Evolutionary conservation across 176 grass and related monocot genomes (phyloP).

Genomic region (Bonia amplexicaulis): DNA sequence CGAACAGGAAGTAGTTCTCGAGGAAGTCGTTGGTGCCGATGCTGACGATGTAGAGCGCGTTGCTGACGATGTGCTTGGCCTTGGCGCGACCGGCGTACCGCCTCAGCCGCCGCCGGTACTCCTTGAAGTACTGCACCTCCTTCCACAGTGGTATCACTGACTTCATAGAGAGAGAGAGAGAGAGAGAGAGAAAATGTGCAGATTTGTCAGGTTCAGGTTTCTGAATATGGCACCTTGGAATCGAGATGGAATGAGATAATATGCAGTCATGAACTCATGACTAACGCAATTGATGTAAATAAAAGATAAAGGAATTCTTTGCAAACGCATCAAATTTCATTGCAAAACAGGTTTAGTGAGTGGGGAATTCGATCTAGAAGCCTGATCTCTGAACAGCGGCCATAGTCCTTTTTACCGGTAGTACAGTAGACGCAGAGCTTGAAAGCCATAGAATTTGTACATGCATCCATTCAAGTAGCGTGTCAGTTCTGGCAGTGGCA

Average conservation of each 20-base stretch:
- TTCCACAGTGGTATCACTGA: slow-evolving; percentile 66
- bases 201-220: background rate
- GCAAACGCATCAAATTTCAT: background rate
- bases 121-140: slow-evolving; percentile 83
- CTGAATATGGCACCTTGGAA: background rate
- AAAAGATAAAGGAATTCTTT: background rate
- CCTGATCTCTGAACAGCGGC: background rate
- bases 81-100: slow-evolving; percentile 5
- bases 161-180: slow-evolving; percentile 11
- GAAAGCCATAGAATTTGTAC: background rate
- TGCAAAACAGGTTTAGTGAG: background rate
- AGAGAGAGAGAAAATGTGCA: background rate
- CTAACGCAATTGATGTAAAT: background rate
- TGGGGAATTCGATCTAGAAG: background rate
- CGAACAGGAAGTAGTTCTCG: slow-evolving; percentile 72
- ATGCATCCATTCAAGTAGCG: background rate
- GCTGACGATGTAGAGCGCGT: slow-evolving; percentile 72
- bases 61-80: slow-evolving; percentile 45
- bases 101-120: slow-evolving; percentile 51
- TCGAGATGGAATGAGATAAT: background rate
- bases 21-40: slow-evolving; percentile 92
- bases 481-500: background rate
- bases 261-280: background rate
- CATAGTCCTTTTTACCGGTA: background rate
- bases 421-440: background rate